These are phyloP conservation scores for Ogataea dorogensis DNA, from an alignment of 805 yeast species.

Conservation along the genomic window DNA sequence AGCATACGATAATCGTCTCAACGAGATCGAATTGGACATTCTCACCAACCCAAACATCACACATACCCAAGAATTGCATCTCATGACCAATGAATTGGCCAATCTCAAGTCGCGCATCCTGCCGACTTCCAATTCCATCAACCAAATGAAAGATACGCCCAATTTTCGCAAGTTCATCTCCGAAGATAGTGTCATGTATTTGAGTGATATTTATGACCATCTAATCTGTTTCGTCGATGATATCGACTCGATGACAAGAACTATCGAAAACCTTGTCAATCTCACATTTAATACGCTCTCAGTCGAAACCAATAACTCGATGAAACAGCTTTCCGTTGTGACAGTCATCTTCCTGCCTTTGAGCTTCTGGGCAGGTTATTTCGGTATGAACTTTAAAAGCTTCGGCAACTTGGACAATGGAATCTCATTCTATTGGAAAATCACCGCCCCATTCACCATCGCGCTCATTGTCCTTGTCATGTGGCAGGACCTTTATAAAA, in stretches of 20 bases:
- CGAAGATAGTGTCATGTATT: constrained; percentile 44
- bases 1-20: constrained; percentile 48
- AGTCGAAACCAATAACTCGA: constrained; percentile 53
- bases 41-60: constrained; percentile 47
- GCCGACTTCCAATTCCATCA: constrained; percentile 47
- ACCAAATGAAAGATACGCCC: constrained; percentile 43
- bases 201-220: constrained; percentile 59
- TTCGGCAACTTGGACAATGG: constrained; percentile 40
- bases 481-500: constrained; percentile 26
- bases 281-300: constrained; percentile 58
- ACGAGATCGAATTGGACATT: constrained; percentile 52
- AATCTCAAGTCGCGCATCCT: constrained; percentile 44
- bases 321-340: constrained; percentile 52
- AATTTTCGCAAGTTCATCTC: constrained; percentile 33
- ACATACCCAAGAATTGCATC: constrained; percentile 52
- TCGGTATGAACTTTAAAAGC: constrained; percentile 51
- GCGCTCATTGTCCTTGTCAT: constrained; percentile 37
- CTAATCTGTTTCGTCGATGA: constrained; percentile 50
- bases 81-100: constrained; percentile 53
- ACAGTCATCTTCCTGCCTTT: constrained; percentile 59
- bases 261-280: constrained; percentile 49
- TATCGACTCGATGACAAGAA: constrained; percentile 51
- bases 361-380: constrained; percentile 61
- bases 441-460: constrained; percentile 42
- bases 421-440: constrained; percentile 47